Evolutionary conservation across 1,284 basidiomycete species (phyloP).

Genomic region (Fomitopsis palustris): DNA sequence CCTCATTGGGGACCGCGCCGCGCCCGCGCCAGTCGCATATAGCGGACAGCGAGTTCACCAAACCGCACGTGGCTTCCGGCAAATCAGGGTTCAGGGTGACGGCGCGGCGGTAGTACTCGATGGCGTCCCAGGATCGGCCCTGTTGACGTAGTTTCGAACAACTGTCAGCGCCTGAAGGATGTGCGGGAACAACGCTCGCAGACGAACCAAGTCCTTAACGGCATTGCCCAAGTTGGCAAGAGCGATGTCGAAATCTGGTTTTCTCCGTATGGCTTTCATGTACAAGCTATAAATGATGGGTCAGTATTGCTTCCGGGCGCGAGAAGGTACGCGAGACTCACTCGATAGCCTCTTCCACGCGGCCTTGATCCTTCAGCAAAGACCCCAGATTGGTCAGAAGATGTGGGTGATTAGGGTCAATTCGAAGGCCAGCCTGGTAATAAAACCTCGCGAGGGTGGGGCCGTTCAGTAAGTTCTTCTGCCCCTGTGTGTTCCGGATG

Average conservation of each 20-base stretch:
- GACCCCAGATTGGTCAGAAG: slow-evolving; percentile 60
- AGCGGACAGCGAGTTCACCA: slow-evolving; percentile 49
- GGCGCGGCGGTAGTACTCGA: slow-evolving; percentile 52
- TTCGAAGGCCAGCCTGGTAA: slow-evolving; percentile 50
- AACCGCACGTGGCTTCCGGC: slow-evolving; percentile 55
- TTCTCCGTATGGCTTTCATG: slow-evolving; percentile 45
- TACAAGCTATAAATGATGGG: slow-evolving; percentile 33
- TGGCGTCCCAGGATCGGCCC: slow-evolving; percentile 49
- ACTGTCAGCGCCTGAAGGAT: not conserved
- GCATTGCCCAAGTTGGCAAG: slow-evolving; percentile 63
- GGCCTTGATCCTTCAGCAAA: slow-evolving; percentile 56
- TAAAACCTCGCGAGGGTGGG: slow-evolving; percentile 47
- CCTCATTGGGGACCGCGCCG: slow-evolving; percentile 26
- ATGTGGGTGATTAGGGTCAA: slow-evolving; percentile 57
- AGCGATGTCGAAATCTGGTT: slow-evolving; percentile 59
- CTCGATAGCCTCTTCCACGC: slow-evolving; percentile 48
- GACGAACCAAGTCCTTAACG: slow-evolving; percentile 45
- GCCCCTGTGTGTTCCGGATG: slow-evolving; percentile 25
- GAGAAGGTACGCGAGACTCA: slow-evolving; percentile 19
- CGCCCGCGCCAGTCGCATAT: slow-evolving; percentile 57
- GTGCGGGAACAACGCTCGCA: not conserved
- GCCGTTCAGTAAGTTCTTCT: slow-evolving; percentile 25
- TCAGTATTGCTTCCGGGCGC: not conserved
- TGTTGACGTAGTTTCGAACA: slow-evolving; percentile 18
- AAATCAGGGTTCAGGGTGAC: slow-evolving; percentile 50